Conservation (phyloP, 2,329 filamentous ascomycete species). For the Apiospora saccharicola region DNA sequence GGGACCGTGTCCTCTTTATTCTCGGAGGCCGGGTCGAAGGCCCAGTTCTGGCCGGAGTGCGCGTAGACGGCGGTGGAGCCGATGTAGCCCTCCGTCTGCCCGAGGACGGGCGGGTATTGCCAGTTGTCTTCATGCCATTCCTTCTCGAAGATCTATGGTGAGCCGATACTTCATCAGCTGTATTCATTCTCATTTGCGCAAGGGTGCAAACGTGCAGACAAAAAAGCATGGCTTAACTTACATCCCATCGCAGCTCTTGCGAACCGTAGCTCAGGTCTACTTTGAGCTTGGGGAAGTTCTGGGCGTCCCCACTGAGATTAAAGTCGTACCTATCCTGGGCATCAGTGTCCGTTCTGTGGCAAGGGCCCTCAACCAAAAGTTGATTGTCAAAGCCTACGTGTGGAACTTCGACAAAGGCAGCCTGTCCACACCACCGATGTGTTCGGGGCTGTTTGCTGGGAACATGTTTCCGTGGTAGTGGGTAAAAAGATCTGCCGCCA, state of each 20-base stretch:
- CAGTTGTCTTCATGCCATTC: conserved; percentile 6
- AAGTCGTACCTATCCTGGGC: not conserved
- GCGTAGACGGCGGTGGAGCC: conserved; percentile 9
- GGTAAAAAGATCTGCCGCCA: conserved; percentile 33
- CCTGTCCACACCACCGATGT: conserved; percentile 11
- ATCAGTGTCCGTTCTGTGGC: not conserved
- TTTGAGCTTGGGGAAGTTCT: conserved; percentile 7
- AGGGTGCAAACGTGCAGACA: too few species aligned
- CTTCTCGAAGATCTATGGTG: not conserved
- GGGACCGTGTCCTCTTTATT: not conserved
- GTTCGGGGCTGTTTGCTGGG: not conserved
- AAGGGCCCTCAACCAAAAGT: too few species aligned
- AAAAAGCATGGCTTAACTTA: not conserved
- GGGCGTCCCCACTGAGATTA: not conserved
- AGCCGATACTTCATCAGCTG: too few species aligned
- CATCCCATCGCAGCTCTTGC: conserved; percentile 14
- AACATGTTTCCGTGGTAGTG: conserved; percentile 12
- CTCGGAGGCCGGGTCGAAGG: conserved; percentile 5
- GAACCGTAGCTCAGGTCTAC: conserved; percentile 12
- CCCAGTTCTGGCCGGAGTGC: not conserved
- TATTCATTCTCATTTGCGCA: too few species aligned
- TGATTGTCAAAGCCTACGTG: not conserved
- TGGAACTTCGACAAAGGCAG: not conserved
- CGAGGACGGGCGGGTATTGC: conserved; percentile 14
- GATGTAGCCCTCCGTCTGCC: conserved; percentile 1